Conservation (phyloP, 2,329 filamentous ascomycete species). For the Sporothrix luriei region DNA sequence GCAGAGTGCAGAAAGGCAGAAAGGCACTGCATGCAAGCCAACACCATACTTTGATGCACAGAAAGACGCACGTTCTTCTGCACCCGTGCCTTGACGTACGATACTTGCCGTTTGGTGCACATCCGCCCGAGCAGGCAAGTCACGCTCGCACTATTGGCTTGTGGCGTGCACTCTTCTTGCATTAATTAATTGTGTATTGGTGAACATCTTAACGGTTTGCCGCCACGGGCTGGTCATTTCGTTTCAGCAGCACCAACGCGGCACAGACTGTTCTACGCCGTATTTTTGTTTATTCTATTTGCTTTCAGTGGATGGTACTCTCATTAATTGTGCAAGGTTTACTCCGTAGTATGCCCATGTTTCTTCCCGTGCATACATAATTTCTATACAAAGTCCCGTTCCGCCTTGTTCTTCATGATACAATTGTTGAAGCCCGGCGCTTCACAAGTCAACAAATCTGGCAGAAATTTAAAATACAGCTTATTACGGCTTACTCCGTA, state of each 20-base stretch:
- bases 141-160: too few relatives aligned
- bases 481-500: too few relatives aligned
- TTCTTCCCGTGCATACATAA: background rate
- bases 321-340: background rate
- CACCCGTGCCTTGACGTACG: too few relatives aligned
- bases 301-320: background rate
- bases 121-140: too few relatives aligned
- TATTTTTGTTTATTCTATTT: background rate
- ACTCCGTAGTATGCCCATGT: too few relatives aligned
- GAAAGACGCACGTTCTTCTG: background rate
- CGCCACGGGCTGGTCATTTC: slow-evolving; percentile 18
- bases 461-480: too few relatives aligned
- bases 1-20: background rate
- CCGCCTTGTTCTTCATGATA: background rate
- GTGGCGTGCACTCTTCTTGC: too few relatives aligned
- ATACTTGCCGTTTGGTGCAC: too few relatives aligned
- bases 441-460: too few relatives aligned
- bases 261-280: background rate
- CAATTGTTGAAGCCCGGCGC: slow-evolving; percentile 3
- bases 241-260: slow-evolving; percentile 26
- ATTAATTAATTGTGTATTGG: too few relatives aligned
- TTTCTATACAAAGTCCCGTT: background rate
- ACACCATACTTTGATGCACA: background rate
- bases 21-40: too few relatives aligned
- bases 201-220: background rate